Percentiles rank a stretch among this genome's conserved stretches.
phyloP scores from a whole-genome alignment of 1,284 basidiomycete species.

The Nidula niveotomentosa region DNA sequence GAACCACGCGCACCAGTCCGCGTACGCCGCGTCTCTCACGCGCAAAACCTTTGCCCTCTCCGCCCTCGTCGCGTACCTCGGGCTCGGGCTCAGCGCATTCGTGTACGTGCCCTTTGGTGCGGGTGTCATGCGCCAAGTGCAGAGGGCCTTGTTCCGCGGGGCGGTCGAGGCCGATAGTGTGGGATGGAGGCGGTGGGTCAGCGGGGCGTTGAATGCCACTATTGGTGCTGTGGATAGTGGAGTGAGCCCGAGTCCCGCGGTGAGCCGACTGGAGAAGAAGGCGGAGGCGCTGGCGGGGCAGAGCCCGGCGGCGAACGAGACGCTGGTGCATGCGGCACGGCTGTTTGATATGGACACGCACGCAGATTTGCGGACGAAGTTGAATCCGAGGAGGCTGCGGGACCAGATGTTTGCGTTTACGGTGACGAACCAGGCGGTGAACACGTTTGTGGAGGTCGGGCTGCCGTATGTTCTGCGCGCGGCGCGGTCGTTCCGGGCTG shows the following conservation, averaged over 20 bases:
- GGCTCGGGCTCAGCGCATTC: constrained; percentile 83
- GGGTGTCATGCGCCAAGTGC: constrained; percentile 68
- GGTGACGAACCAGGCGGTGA: constrained; percentile 89
- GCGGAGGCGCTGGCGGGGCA: constrained; percentile 16
- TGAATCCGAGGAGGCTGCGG: constrained; percentile 73
- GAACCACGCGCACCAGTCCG: constrained; percentile 82
- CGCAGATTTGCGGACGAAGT: constrained; percentile 48
- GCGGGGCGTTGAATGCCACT: too few species aligned
- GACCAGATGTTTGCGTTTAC: constrained; percentile 95
- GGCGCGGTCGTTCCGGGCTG: constrained; percentile 45
- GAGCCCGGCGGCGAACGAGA: constrained; percentile 12
- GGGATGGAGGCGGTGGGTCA: too few species aligned
- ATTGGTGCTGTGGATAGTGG: too few species aligned
- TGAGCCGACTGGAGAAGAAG: constrained; percentile 28
- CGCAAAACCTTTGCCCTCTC: constrained; percentile 91
- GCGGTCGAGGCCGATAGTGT: too few species aligned
- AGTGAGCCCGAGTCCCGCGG: too few species aligned
- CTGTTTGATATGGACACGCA: constrained; percentile 53
- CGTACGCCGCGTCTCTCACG: constrained; percentile 80
- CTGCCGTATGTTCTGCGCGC: constrained; percentile 80
- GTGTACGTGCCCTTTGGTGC: constrained; percentile 93
- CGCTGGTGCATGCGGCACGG: constrained; percentile 14
- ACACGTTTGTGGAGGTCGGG: constrained; percentile 83
- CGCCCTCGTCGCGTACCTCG: constrained; percentile 87
- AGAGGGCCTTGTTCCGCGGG: constrained; percentile 12